A percentile compares a stretch with the other conserved stretches of the same genome.
Conservation (phyloP, 768 basidiomycete species). For the Termitomyces titanicus region DNA sequence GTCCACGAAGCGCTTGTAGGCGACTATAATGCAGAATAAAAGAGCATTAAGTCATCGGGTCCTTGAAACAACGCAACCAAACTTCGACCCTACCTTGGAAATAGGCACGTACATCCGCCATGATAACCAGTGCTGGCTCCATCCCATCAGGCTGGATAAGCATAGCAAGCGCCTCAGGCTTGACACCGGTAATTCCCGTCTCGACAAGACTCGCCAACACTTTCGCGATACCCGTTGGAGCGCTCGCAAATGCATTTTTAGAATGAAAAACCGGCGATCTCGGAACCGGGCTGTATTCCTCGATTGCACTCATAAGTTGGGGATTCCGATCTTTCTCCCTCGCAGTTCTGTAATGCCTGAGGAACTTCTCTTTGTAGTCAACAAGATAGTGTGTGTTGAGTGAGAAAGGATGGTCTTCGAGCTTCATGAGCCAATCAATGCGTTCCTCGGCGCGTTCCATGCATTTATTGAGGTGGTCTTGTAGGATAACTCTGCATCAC, state of each 20-base stretch:
- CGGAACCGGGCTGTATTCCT: conserved; percentile 10
- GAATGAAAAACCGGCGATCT: background rate
- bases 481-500: conserved; percentile 39
- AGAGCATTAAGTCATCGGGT: background rate
- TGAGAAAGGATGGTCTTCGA: conserved; percentile 44
- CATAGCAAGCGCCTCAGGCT: conserved; percentile 42
- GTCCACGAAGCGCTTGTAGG: conserved; percentile 58
- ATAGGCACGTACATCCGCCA: conserved; percentile 71
- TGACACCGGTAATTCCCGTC: conserved; percentile 34
- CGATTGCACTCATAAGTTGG: conserved; percentile 23
- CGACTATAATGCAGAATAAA: conserved; percentile 32
- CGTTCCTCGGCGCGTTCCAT: conserved; percentile 33
- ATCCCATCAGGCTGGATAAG: conserved; percentile 47
- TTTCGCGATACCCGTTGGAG: conserved; percentile 26
- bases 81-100: conserved; percentile 72
- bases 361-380: conserved; percentile 44
- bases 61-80: background rate
- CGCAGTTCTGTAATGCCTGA: conserved; percentile 43
- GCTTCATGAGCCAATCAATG: conserved; percentile 41
- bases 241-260: background rate
- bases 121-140: conserved; percentile 58
- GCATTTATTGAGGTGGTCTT: conserved; percentile 46
- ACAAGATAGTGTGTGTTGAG: conserved; percentile 46
- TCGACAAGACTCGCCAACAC: conserved; percentile 32
- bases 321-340: conserved; percentile 29